A percentile compares a stretch with the other conserved stretches of the same genome.
These are phyloP conservation scores for Leccinum subrobustum DNA, from an alignment of 1,284 basidiomycete species.

Conservation along the genomic window DNA sequence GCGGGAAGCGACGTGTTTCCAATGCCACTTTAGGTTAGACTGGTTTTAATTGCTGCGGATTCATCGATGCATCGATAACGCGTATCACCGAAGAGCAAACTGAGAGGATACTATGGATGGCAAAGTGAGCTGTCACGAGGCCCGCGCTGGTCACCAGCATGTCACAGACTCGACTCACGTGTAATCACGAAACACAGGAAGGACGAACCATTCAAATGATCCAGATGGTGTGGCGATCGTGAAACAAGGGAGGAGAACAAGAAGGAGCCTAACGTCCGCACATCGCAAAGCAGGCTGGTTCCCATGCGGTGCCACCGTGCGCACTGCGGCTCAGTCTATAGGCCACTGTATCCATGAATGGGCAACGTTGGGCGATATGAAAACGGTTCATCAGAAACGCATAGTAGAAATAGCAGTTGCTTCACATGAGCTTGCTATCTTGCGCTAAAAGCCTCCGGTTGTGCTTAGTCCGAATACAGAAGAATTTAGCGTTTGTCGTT, in stretches of 20 bases:
- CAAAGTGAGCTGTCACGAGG: neutral
- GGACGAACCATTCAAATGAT: neutral
- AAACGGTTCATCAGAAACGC: slow-evolving; percentile 19
- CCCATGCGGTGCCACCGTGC: slow-evolving; percentile 17
- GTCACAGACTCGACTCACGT: neutral
- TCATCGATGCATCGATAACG: slow-evolving; percentile 15
- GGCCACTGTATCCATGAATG: slow-evolving; percentile 13
- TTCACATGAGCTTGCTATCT: slow-evolving; percentile 25
- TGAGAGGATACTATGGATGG: slow-evolving; percentile 12
- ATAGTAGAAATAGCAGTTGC: slow-evolving; percentile 18
- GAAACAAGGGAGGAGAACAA: slow-evolving; percentile 2
- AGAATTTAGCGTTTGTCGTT: slow-evolving; percentile 12
- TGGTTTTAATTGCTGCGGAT: slow-evolving; percentile 12
- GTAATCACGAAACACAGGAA: slow-evolving; percentile 7
- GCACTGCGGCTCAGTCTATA: slow-evolving; percentile 5
- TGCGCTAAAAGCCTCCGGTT: slow-evolving; percentile 24
- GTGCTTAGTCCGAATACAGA: slow-evolving; percentile 13
- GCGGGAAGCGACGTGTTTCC: slow-evolving; percentile 9
- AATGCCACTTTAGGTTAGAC: slow-evolving; percentile 18
- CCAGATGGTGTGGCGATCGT: neutral
- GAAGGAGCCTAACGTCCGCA: slow-evolving; percentile 12
- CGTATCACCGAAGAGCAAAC: slow-evolving; percentile 13
- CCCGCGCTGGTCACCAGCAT: neutral
- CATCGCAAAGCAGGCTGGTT: slow-evolving; percentile 11
- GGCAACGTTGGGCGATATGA: slow-evolving; percentile 29